Conservation (phyloP, 1,139 yeast species). For the Sugiyamaella pinicola region DNA sequence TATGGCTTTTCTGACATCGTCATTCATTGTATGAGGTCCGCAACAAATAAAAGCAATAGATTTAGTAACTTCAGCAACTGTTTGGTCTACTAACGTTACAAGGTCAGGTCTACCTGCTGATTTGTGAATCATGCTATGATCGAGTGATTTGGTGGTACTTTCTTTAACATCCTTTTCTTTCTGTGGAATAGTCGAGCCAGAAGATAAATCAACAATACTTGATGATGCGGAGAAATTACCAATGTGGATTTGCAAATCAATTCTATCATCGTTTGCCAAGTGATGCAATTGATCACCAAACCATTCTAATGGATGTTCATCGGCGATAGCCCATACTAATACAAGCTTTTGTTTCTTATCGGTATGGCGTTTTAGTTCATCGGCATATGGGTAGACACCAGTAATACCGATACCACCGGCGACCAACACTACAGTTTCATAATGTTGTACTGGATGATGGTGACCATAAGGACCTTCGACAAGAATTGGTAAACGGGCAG, state of each 20-base stretch:
- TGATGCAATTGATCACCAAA: slow-evolving; percentile 24
- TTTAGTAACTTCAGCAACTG: slow-evolving; percentile 42
- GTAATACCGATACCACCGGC: slow-evolving; percentile 74
- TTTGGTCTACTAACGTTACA: slow-evolving; percentile 41
- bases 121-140: slow-evolving; percentile 4
- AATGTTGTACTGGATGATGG: slow-evolving; percentile 50
- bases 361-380: slow-evolving; percentile 23
- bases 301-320: slow-evolving; percentile 25
- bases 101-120: slow-evolving; percentile 46
- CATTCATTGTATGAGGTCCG: slow-evolving; percentile 49
- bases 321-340: slow-evolving; percentile 25
- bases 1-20: slow-evolving; percentile 44
- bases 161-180: slow-evolving; percentile 13
- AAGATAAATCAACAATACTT: slow-evolving; percentile 9
- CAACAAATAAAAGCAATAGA: slow-evolving; percentile 46
- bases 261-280: slow-evolving; percentile 20
- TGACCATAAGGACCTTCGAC: slow-evolving; percentile 64
- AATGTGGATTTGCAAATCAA: slow-evolving; percentile 24
- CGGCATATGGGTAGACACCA: slow-evolving; percentile 41
- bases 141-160: not conserved
- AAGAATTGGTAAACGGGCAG: slow-evolving; percentile 30
- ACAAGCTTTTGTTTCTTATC: slow-evolving; percentile 18
- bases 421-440: slow-evolving; percentile 53
- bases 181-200: not conserved
- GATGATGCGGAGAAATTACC: slow-evolving; percentile 15